Evolutionary conservation across 345 rosid species (phyloP).

Genomic region (Nasturtium officinale): DNA sequence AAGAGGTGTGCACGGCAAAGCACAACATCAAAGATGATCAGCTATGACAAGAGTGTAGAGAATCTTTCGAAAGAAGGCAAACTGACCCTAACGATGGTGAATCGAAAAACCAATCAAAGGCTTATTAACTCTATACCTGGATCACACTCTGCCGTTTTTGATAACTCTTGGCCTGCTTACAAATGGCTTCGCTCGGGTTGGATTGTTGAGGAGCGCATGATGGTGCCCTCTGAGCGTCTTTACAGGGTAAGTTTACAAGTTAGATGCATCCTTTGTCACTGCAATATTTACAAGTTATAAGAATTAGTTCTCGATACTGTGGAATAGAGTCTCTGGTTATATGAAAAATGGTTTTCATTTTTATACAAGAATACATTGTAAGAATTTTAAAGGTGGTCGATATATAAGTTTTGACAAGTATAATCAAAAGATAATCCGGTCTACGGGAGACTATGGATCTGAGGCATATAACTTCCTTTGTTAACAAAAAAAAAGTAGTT

Average conservation of each 20-base stretch:
- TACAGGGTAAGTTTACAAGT: no score
- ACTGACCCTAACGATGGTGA: neutral
- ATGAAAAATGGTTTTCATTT: neutral
- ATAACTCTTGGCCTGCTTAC: neutral
- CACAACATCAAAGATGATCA: neutral
- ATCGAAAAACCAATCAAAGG: neutral
- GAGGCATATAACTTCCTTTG: neutral
- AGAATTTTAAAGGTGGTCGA: neutral
- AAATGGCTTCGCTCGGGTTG: constrained; percentile 23
- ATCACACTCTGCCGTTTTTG: constrained; percentile 7
- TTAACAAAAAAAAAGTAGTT: no score
- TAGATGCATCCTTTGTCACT: neutral
- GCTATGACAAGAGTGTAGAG: neutral
- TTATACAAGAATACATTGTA: neutral
- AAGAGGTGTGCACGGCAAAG: neutral
- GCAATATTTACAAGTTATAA: neutral
- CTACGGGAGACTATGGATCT: neutral
- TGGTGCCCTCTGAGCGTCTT: neutral
- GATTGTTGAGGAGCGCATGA: constrained; percentile 32
- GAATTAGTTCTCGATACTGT: neutral
- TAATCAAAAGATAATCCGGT: neutral
- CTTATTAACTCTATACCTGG: neutral
- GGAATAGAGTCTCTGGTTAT: neutral
- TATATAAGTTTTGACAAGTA: no score
- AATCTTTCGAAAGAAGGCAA: neutral